Percentiles rank a stretch among this genome's conserved stretches.
These are phyloP conservation scores for Turnera subulata DNA, from an alignment of 345 rosid genomes.

Conservation along the genomic window DNA sequence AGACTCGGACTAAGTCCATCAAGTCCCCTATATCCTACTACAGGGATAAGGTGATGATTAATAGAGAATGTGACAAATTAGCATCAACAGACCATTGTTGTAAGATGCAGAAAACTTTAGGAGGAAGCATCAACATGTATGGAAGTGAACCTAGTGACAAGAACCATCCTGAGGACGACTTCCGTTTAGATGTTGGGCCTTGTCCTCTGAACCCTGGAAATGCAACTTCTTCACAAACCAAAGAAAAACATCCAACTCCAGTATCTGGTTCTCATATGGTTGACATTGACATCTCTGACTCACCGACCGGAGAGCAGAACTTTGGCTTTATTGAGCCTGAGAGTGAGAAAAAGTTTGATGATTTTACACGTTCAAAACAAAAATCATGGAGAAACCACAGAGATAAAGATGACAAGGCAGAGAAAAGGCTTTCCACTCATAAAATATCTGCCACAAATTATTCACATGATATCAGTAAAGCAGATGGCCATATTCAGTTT, in stretches of 20 bases:
- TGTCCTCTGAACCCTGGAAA: background rate
- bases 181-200: background rate
- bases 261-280: background rate
- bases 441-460: no score
- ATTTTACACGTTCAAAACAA: no score
- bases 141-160: background rate
- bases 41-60: background rate
- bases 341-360: no score
- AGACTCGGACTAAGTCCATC: no score
- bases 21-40: background rate
- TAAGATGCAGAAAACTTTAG: background rate
- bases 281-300: no score
- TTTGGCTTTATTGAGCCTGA: no score
- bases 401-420: no score
- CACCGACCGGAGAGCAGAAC: no score
- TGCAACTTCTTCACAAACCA: background rate
- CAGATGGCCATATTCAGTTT: no score
- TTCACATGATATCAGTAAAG: no score
- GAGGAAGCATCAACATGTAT: background rate
- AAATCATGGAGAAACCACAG: no score
- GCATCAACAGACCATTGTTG: background rate
- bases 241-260: background rate
- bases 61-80: background rate
- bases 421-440: no score
- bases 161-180: background rate